Base-by-base conservation (phyloP, 1,284 basidiomycete species). In the Ceratobasidium sp. region DNA sequence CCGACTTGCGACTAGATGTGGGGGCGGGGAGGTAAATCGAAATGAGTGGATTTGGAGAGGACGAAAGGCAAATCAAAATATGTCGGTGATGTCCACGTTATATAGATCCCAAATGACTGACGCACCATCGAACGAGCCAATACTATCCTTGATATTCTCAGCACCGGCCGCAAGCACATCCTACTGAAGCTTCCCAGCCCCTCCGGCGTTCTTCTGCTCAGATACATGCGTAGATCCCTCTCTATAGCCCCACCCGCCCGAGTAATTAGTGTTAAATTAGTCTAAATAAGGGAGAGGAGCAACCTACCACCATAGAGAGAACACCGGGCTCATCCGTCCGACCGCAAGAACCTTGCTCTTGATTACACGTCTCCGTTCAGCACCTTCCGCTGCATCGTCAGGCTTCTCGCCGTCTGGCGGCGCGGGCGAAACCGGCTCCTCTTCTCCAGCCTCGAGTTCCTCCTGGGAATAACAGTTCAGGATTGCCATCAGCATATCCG, bases 281-380 rank as follows among this genome's bases (percentile, higher is more conserved):
- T 15, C 50, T n/a, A 72, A 17, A 33, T 51, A 8, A 56, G 19
- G 11, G 45, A 48, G 24, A 83, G 22, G 4, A n/a, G n/a, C n/a
- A n/a, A 85, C 91, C 75, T 73, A 96, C 93, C 97, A 94, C 78
- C 99, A 89, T 36, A 99, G 87, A 2, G 97, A 93, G 84, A 99
- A 99, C 54, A 99, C 96, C 57, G 96, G 88, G 22, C 96, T 92
- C 93, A 99, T 98, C 75, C 97, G 89, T 48, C 97, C 97, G 27
- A 99, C 97, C 65, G 97, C 98, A 82, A 99, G 88, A 79, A 99
- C 99, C 89, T 99, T 99, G 87, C 95, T 98, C 87, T 95, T 98
- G 87, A 97, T 95, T 77, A 93, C 87, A 80, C 92, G 91, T 79
- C 94, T 87, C 77, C 94, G 90, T 83, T 96, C 95, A 6, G 67